Evolutionary conservation across 2,329 filamentous ascomycete species (phyloP).

Genomic region (Ophiostoma perfectum): DNA sequence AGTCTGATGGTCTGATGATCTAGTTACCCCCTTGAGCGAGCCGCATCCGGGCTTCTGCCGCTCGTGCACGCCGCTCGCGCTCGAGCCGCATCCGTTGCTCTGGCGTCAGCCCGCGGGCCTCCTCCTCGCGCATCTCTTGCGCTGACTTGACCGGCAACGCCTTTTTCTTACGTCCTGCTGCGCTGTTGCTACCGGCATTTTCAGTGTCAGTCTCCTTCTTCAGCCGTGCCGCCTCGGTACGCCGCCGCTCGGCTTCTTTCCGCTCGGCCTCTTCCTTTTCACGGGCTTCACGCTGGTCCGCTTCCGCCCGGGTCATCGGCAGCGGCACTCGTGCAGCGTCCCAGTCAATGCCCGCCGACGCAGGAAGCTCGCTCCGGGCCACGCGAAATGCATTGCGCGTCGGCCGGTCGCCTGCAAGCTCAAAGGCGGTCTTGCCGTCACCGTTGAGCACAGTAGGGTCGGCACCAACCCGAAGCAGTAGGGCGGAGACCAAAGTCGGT

Average conservation of each 20-base stretch:
- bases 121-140: constrained; percentile 76
- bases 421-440: constrained; percentile 81
- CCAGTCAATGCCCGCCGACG: constrained; percentile 57
- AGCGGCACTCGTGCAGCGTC: constrained; percentile 66
- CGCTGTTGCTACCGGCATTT: background rate
- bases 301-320: constrained; percentile 64
- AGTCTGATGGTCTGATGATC: too few species aligned
- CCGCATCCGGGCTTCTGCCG: constrained; percentile 81
- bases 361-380: constrained; percentile 72
- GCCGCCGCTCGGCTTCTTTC: constrained; percentile 65
- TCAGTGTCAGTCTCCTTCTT: constrained; percentile 53
- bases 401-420: constrained; percentile 75
- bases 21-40: constrained; percentile 26
- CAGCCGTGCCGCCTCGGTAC: constrained; percentile 68
- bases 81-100: constrained; percentile 83
- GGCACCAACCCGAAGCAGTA: constrained; percentile 68
- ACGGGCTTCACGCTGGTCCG: constrained; percentile 60
- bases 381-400: constrained; percentile 91
- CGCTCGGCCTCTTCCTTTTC: constrained; percentile 65
- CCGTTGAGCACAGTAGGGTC: constrained; percentile 65
- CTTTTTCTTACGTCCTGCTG: background rate
- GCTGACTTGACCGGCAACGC: constrained; percentile 53
- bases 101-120: constrained; percentile 75
- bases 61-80: constrained; percentile 80
- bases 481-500: constrained; percentile 66